These are phyloP conservation scores for Paratinospora sagittata DNA, from an alignment of 164 flowering plant genomes.

Conservation along the genomic window DNA sequence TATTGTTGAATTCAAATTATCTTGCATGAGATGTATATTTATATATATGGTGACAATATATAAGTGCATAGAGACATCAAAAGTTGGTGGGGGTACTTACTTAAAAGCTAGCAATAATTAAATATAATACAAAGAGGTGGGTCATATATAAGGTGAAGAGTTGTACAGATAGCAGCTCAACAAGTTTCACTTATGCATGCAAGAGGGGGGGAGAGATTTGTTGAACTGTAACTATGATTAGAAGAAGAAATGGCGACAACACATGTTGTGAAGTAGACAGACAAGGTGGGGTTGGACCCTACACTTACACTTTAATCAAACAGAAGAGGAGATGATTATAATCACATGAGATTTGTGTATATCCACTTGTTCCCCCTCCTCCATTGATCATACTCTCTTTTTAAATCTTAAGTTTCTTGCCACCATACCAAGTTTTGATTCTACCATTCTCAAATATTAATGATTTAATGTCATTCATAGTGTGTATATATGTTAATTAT, in stretches of 20 bases:
- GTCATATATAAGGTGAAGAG: constrained; percentile 1
- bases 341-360: constrained; percentile 2
- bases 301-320: not conserved
- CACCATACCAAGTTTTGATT: too few species aligned
- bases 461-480: too few species aligned
- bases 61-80: too few species aligned
- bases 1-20: too few species aligned
- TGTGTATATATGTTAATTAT: too few species aligned
- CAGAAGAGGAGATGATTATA: not conserved
- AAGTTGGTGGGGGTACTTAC: too few species aligned
- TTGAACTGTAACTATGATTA: constrained; percentile 2
- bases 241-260: constrained; percentile 2
- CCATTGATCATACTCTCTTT: too few species aligned
- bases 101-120: too few species aligned
- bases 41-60: too few species aligned
- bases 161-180: not conserved
- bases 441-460: too few species aligned
- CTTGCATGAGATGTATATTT: too few species aligned
- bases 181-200: not conserved
- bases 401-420: too few species aligned
- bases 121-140: not conserved
- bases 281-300: not conserved
- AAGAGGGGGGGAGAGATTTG: not conserved
- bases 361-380: not conserved
- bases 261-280: constrained; percentile 3